Conservation (phyloP, 2,329 filamentous ascomycete species). For the Ophiosphaerella herpotricha region DNA sequence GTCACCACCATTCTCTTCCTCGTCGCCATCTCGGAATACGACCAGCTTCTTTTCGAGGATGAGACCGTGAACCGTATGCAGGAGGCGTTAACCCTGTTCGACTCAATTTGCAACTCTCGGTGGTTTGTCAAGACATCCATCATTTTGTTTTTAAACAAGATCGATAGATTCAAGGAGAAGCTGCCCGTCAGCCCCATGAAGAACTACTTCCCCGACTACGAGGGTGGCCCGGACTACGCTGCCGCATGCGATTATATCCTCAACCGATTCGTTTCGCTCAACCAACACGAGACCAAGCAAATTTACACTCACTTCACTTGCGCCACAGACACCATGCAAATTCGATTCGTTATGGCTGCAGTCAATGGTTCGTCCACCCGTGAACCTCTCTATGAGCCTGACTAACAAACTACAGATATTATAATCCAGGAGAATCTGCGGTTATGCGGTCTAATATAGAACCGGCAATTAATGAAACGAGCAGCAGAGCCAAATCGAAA, state of each 20-base stretch:
- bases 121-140: conserved; percentile 76
- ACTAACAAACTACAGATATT: conserved; percentile 74
- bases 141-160: conserved; percentile 76
- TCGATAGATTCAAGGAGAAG: conserved; percentile 77
- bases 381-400: neutral
- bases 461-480: conserved; percentile 46
- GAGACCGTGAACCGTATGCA: conserved; percentile 83
- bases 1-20: conserved; percentile 96
- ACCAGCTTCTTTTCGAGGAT: conserved; percentile 93
- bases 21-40: conserved; percentile 96
- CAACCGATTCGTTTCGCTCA: conserved; percentile 96
- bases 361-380: conserved; percentile 77
- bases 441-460: conserved; percentile 88
- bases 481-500: conserved; percentile 29
- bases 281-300: conserved; percentile 99
- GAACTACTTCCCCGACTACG: conserved; percentile 78
- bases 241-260: conserved; percentile 98
- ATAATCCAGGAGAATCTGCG: conserved; percentile 99
- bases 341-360: conserved; percentile 98
- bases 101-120: conserved; percentile 73
- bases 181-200: conserved; percentile 74
- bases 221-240: conserved; percentile 89
- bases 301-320: conserved; percentile 99
- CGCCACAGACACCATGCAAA: conserved; percentile 97
- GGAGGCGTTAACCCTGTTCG: conserved; percentile 71